Evolutionary conservation across 192 early-diverging fungal genomes (phyloP), one percentile per base, ranked within the genome.

Genomic region (Thoreauomyces humboldtii): DNA sequence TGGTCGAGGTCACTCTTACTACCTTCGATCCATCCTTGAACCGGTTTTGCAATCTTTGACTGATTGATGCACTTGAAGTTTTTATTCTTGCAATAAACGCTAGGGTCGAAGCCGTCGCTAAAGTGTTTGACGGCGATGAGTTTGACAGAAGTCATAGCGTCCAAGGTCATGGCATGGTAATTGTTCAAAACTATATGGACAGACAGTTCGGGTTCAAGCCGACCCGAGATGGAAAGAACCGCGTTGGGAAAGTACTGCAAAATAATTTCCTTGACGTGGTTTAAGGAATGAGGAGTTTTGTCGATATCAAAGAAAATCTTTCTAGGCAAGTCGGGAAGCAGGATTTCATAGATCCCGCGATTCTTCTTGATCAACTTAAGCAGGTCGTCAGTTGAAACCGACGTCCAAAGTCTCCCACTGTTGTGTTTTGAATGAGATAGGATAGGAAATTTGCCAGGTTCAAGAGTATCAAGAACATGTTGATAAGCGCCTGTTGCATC

Each of bases 261-360:
- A 17, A 66, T 66, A 15, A 33, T 19, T 3, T 28, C 32, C 24
- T 58, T 56, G n/a, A 66, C 29, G 9, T 62, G 45, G 31, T 52
- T 29, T 24, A 50, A 33, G 5, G 7, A 4, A n/a, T n/a, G n/a
- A n/a, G n/a, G n/a, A 9, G 47, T 48, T 9, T 48, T 24, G 42
- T 66, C 64, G 6, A 66, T 32, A 46, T 66, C 64, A 32, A 66
- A 57, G 54, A 57, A 57, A n/a, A 66, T 24, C 34, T 66, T 66
- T 7, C 37, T 35, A n/a, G 4, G 4, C 7, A 7, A 4, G 4
- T 57, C 53, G 2, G 38, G 43, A 7, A 22, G 5, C 2, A 66
- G 11, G 21, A 66, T 45, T 32, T 66, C 54, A 29, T 58, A 57
- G 33, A 66, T 15, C 11, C 54, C 54, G 4, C 2, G 7, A 5